phyloP scores from a whole-genome alignment of 2,329 filamentous ascomycete genomes.

The Cytospora chrysosperma region DNA sequence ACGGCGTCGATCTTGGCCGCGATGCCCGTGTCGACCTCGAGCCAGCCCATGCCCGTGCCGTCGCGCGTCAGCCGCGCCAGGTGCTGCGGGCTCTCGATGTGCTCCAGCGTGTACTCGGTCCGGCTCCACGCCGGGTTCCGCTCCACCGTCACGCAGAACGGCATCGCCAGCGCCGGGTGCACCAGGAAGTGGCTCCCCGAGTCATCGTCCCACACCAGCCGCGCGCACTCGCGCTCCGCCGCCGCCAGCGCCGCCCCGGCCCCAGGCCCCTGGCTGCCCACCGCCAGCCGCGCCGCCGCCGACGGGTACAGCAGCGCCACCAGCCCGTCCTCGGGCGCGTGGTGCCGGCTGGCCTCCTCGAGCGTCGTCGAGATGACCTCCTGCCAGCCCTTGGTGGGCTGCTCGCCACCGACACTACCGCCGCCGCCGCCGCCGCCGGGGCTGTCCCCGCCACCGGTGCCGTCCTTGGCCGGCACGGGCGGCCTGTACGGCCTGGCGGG shows the following conservation, averaged over 20 bases:
- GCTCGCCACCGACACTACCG: conserved; percentile 31
- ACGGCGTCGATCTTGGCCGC: conserved; percentile 59
- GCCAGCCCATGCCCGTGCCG: conserved; percentile 56
- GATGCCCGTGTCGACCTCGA: conserved; percentile 62
- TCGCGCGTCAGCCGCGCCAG: conserved; percentile 61
- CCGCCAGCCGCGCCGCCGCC: conserved; percentile 61
- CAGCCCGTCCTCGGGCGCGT: conserved; percentile 59
- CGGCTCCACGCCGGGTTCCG: conserved; percentile 59
- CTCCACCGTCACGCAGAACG: conserved; percentile 60
- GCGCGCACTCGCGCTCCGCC: conserved; percentile 67
- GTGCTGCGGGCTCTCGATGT: conserved; percentile 60
- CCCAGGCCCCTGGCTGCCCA: conserved; percentile 51
- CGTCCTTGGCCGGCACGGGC: conserved; percentile 32
- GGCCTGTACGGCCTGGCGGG: conserved; percentile 57
- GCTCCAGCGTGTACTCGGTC: conserved; percentile 64
- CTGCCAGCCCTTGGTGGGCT: conserved; percentile 50
- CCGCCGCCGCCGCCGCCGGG: conserved; percentile 31
- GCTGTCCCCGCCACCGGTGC: conserved; percentile 27
- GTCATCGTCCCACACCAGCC: conserved; percentile 70
- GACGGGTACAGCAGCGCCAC: conserved; percentile 68
- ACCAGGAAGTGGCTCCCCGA: conserved; percentile 59
- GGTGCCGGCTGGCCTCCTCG: conserved; percentile 52
- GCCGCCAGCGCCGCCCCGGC: conserved; percentile 60
- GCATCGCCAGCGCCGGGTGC: conserved; percentile 61
- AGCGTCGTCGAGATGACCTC: conserved; percentile 59